phyloP scores from a whole-genome alignment of 208 protist genomes.

The Leishmania tropica region DNA sequence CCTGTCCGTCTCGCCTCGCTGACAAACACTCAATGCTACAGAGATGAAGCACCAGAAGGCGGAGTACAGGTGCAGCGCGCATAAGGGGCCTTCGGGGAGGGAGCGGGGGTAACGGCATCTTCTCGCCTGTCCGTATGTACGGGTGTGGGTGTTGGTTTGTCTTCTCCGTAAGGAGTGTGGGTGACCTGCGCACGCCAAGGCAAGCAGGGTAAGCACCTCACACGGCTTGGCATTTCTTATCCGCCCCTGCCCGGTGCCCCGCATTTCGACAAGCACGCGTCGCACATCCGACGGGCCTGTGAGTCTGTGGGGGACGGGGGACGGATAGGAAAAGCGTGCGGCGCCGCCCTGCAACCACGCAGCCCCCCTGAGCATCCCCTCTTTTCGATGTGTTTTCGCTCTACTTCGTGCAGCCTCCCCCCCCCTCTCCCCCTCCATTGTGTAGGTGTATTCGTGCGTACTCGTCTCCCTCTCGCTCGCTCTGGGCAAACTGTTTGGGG shows the following conservation, averaged over 20 bases:
- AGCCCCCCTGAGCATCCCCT: background rate
- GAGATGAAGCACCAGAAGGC: background rate
- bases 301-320: background rate
- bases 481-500: background rate
- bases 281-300: background rate
- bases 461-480: background rate
- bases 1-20: background rate
- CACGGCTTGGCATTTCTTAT: background rate
- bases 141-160: background rate
- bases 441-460: background rate
- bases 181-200: background rate
- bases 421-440: background rate
- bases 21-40: background rate
- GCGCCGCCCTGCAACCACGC: background rate
- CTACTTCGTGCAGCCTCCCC: too few species aligned
- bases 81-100: background rate
- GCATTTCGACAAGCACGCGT: background rate
- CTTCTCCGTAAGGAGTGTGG: background rate
- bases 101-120: background rate
- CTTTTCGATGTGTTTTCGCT: too few species aligned
- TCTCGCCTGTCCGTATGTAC: background rate
- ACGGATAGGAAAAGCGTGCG: background rate
- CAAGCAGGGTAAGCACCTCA: background rate
- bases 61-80: background rate
- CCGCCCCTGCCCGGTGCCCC: background rate